A percentile compares a stretch with the other conserved stretches of the same genome.
phyloP scores from a whole-genome alignment of 306 rosid species.

The Pueraria montana region DNA sequence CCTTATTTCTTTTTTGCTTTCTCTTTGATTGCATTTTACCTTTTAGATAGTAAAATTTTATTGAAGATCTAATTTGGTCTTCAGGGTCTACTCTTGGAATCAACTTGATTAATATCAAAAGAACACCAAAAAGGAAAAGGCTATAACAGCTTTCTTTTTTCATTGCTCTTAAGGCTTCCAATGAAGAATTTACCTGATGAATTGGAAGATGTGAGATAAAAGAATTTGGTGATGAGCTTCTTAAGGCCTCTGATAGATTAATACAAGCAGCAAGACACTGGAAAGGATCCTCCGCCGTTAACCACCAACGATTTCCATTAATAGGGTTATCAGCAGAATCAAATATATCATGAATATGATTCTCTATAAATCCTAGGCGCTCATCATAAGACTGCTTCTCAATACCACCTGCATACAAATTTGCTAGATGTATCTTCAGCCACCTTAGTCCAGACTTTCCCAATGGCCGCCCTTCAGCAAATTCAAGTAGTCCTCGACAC shows the following conservation, averaged over 20 bases:
- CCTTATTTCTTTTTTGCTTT: neutral
- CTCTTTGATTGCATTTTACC: constrained; percentile 16
- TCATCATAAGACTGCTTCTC: constrained; percentile 84
- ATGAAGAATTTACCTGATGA: constrained; percentile 74
- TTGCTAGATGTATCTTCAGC: constrained; percentile 90
- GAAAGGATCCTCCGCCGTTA: constrained; percentile 90
- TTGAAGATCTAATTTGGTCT: neutral
- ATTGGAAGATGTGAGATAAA: constrained; percentile 80
- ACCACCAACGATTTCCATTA: constrained; percentile 87
- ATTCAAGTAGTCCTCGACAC: constrained; percentile 88
- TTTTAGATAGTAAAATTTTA: constrained; percentile 10
- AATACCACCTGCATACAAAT: constrained; percentile 75
- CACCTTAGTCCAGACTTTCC: constrained; percentile 84
- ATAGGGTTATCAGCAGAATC: constrained; percentile 85
- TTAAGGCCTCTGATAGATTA: constrained; percentile 81
- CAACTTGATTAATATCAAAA: constrained; percentile 6
- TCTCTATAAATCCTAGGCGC: constrained; percentile 78
- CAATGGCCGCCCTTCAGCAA: constrained; percentile 82
- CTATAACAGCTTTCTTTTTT: neutral
- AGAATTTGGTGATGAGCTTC: constrained; percentile 79
- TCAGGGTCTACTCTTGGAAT: neutral
- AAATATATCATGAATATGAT: constrained; percentile 73
- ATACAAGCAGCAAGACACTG: constrained; percentile 91
- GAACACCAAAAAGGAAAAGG: constrained; percentile 25
- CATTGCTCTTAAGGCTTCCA: constrained; percentile 21